phyloP scores from a whole-genome alignment of 306 rosid genomes.

The Senna tora region DNA sequence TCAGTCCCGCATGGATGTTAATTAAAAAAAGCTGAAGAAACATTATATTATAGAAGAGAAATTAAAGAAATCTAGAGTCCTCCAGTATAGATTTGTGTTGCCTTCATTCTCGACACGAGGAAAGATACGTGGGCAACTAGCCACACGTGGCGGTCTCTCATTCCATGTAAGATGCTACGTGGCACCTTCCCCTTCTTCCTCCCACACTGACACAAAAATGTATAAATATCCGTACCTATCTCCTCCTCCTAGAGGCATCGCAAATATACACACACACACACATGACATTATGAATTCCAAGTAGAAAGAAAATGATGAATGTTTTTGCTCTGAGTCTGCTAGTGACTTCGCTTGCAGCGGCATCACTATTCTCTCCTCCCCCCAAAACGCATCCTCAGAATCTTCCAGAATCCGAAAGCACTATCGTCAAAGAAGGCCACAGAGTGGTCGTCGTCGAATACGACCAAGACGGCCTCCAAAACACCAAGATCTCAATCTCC shows the following conservation, averaged over 20 bases:
- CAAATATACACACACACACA: no score
- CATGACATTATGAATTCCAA: no score
- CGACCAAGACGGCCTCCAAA: slow-evolving; percentile 53
- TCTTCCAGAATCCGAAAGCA: slow-evolving; percentile 31
- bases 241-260: no score
- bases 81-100: no score
- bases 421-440: slow-evolving; percentile 65
- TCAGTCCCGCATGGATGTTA: no score
- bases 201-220: no score
- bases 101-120: slow-evolving; percentile 41
- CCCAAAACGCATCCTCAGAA: slow-evolving; percentile 7
- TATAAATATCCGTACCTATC: no score
- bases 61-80: no score
- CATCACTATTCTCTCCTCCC: slow-evolving; percentile 57
- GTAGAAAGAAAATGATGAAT: slow-evolving; percentile 71
- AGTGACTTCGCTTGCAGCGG: slow-evolving; percentile 53
- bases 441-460: slow-evolving; percentile 70
- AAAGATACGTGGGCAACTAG: slow-evolving; percentile 35
- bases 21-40: no score
- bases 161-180: slow-evolving; percentile 25
- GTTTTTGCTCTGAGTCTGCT: slow-evolving; percentile 53
- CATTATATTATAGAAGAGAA: no score
- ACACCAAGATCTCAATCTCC: slow-evolving; percentile 72
- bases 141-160: slow-evolving; percentile 28
- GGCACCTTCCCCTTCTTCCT: background rate